Evolutionary conservation across 2,329 filamentous ascomycete species (phyloP).

Genomic region (Epichloe sp.): DNA sequence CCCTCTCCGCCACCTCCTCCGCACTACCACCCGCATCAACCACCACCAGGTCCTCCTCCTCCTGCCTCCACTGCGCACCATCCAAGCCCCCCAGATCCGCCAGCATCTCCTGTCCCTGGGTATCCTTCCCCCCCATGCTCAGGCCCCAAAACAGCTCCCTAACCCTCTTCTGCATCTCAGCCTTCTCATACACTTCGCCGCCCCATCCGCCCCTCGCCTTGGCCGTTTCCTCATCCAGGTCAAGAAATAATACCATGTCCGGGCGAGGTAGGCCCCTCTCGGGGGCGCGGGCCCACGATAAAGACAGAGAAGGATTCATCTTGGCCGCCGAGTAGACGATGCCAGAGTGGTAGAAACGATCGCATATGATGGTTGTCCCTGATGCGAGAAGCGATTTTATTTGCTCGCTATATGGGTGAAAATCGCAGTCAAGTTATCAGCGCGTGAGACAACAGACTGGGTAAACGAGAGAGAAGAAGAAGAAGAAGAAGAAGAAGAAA

Average conservation of each 20-base stretch:
- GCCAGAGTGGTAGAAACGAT: slow-evolving; percentile 91
- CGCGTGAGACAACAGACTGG: background rate
- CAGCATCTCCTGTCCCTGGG: slow-evolving; percentile 13
- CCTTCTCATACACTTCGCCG: slow-evolving; percentile 75
- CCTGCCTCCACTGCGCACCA: slow-evolving; percentile 27
- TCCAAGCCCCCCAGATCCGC: slow-evolving; percentile 11
- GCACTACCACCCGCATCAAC: slow-evolving; percentile 40
- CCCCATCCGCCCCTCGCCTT: slow-evolving; percentile 75
- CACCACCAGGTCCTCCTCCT: slow-evolving; percentile 40
- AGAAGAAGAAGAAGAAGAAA: background rate
- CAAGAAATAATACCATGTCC: slow-evolving; percentile 78
- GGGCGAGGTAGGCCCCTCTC: slow-evolving; percentile 80
- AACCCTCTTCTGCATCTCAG: slow-evolving; percentile 69
- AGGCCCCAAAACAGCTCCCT: slow-evolving; percentile 56
- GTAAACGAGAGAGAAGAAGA: background rate
- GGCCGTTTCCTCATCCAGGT: slow-evolving; percentile 62
- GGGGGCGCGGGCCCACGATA: slow-evolving; percentile 72
- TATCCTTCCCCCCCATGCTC: slow-evolving; percentile 31
- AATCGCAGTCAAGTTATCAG: background rate
- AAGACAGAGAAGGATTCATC: slow-evolving; percentile 50
- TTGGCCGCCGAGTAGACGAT: slow-evolving; percentile 91
- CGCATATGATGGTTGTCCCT: slow-evolving; percentile 69
- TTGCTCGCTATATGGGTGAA: slow-evolving; percentile 25
- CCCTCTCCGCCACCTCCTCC: slow-evolving; percentile 41
- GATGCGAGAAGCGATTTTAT: slow-evolving; percentile 41